Evolutionary conservation across 2,329 filamentous ascomycete genomes (phyloP).

Genomic region (Acarospora socialis): DNA sequence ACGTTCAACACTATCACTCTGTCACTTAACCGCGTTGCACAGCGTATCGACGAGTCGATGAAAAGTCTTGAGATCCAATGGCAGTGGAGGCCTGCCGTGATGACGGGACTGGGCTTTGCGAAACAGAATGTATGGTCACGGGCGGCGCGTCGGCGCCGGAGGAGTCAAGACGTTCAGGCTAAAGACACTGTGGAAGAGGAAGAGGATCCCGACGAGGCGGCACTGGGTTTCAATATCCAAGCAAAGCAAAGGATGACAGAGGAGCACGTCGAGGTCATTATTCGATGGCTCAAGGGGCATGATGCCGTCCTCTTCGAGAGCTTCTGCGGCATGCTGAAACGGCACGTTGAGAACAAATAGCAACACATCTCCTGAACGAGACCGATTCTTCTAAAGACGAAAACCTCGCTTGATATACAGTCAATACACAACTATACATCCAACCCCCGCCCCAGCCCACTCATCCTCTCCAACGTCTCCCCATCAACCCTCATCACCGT

Average conservation of each 20-base stretch:
- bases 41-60: constrained; percentile 35
- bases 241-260: constrained; percentile 25
- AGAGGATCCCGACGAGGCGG: constrained; percentile 25
- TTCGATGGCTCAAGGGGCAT: constrained; percentile 63
- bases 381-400: too few relatives aligned
- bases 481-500: constrained; percentile 36
- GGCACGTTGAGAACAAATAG: constrained; percentile 17
- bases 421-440: too few relatives aligned
- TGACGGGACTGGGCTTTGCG: constrained; percentile 48
- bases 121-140: constrained; percentile 67
- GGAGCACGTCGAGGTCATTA: constrained; percentile 33
- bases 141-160: constrained; percentile 49
- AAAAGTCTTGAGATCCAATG: constrained; percentile 46
- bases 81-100: constrained; percentile 42
- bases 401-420: constrained; percentile 16
- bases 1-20: constrained; percentile 22
- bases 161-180: constrained; percentile 18
- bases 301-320: constrained; percentile 70
- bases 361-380: constrained; percentile 1
- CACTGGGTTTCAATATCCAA: constrained; percentile 46
- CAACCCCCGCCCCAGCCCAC: too few relatives aligned
- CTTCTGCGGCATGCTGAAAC: constrained; percentile 66
- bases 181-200: constrained; percentile 13
- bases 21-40: constrained; percentile 15
- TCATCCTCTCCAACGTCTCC: constrained; percentile 28